phyloP scores from a whole-genome alignment of 495 filamentous ascomycete genomes.

The Penicillium dipodomyicola region DNA sequence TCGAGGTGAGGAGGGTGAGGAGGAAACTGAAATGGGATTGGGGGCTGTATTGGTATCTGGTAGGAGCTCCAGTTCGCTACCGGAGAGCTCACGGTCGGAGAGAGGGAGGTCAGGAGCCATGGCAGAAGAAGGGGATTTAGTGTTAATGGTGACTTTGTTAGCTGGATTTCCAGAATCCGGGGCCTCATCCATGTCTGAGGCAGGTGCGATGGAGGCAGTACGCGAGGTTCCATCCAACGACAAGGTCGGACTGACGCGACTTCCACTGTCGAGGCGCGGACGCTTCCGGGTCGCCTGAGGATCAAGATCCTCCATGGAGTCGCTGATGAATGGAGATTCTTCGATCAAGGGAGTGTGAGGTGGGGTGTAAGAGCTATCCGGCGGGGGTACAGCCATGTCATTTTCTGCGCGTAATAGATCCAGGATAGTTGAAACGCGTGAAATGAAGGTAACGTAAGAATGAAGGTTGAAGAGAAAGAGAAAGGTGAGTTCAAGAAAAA shows the following conservation, averaged over 20 bases:
- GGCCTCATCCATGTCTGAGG: conserved; percentile 32
- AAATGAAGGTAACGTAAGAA: conserved; percentile 6
- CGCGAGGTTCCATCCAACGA: conserved; percentile 38
- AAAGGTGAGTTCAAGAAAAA: conserved; percentile 1
- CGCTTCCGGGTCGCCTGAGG: conserved; percentile 58
- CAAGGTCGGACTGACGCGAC: conserved; percentile 44
- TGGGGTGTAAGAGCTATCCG: conserved; percentile 49
- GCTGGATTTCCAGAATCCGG: conserved; percentile 39
- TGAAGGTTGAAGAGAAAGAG: conserved; percentile 2
- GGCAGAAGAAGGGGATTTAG: conserved; percentile 38
- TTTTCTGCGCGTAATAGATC: conserved; percentile 30
- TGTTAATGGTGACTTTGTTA: conserved; percentile 58
- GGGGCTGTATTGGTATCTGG: conserved; percentile 24
- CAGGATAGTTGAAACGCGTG: neutral
- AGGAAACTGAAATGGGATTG: conserved; percentile 46
- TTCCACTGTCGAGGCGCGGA: conserved; percentile 60
- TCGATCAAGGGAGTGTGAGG: conserved; percentile 38
- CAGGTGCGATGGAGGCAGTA: conserved; percentile 31
- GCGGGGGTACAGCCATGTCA: conserved; percentile 52
- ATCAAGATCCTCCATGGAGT: conserved; percentile 57
- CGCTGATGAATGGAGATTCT: conserved; percentile 28
- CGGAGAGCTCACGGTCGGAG: conserved; percentile 15
- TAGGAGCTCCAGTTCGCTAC: conserved; percentile 13
- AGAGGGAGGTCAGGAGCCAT: conserved; percentile 21
- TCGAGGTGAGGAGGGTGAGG: conserved; percentile 38